Base-by-base conservation (phyloP, 2,329 filamentous ascomycete species). In the Botrytis fabae region DNA sequence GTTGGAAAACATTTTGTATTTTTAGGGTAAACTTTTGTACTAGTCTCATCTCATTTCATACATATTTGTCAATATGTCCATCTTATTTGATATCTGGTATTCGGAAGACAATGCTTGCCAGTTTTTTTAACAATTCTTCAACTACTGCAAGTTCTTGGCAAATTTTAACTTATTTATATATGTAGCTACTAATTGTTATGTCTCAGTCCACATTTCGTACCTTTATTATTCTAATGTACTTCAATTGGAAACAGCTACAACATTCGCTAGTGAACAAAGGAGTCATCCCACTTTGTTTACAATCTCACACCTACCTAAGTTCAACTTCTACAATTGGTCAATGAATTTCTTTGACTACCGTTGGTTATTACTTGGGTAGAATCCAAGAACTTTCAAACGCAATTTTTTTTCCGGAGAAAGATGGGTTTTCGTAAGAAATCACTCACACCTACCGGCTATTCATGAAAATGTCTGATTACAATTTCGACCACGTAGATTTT, bases 401-500 rank as follows among this genome's bases (percentile, higher is more conserved):
- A 69, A 57, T 4, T 22, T 35, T 35, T 42, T 18, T 25, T 16
- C 10, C 20, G 18, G n/a, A 18, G 25, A 57, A 57, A 42, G 2
- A 42, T 20, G 46, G 40, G 22, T 54, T 44, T 6, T 54, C 44
- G 14, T 18, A 22, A 60, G n/a, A 51, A 40, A 40, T 65, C 7
- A 18, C 51, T 61, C 44, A 32, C 20, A 28, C 22, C 12, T 35
- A 42, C 14, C 14, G 2, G 51, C 25, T 32, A 40, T 18, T 64
- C 69, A 65, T 48, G 42, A 46, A n/a, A 59, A 71, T 71, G 70
- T 42, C 70, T 0, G 61, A 66, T 35, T 71, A 71, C 14, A 71
- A 71, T 28, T 44, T 66, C 2, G 61, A 66, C 22, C 70, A 71
- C n/a, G n/a, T 35, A 18, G 44, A 35, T 10, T 25, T 71, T 20